Conservation (phyloP, 805 yeast species). For the Candida nitratophila region DNA sequence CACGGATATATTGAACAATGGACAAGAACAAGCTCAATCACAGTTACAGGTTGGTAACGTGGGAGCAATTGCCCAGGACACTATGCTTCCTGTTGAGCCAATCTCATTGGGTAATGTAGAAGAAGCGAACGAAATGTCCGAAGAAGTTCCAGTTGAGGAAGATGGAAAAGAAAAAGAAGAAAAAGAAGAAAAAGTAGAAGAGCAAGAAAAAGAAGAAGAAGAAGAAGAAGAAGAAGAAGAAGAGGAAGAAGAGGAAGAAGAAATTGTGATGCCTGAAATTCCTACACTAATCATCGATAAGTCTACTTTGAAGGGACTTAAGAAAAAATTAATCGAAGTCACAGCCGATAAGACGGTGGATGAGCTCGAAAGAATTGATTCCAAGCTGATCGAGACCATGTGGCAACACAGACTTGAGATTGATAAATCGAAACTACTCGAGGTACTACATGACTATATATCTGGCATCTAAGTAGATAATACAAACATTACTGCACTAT, state of each 20-base stretch:
- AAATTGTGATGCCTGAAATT: constrained; percentile 17
- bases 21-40: constrained; percentile 11
- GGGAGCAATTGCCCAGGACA: constrained; percentile 1
- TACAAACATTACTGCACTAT: too few species aligned
- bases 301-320: constrained; percentile 20
- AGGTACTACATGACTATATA: constrained; percentile 3
- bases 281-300: constrained; percentile 26
- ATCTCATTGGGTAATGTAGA: constrained; percentile 6
- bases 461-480: too few species aligned
- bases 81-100: constrained; percentile 8
- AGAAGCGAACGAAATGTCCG: constrained; percentile 5
- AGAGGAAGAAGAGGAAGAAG: constrained; percentile 12
- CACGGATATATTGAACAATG: neutral
- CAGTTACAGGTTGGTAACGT: constrained; percentile 11
- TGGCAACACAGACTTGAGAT: constrained; percentile 57
- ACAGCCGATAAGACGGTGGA: constrained; percentile 43
- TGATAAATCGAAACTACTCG: constrained; percentile 35
- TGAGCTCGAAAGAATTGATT: constrained; percentile 53
- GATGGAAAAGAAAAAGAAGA: constrained; percentile 5
- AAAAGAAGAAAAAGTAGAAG: constrained; percentile 14
- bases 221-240: constrained; percentile 6
- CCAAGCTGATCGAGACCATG: constrained; percentile 61
- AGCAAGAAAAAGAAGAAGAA: constrained; percentile 4
- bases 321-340: constrained; percentile 25
- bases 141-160: constrained; percentile 5